phyloP scores from a whole-genome alignment of 2,329 filamentous ascomycete genomes.

The Claviceps citrina region DNA sequence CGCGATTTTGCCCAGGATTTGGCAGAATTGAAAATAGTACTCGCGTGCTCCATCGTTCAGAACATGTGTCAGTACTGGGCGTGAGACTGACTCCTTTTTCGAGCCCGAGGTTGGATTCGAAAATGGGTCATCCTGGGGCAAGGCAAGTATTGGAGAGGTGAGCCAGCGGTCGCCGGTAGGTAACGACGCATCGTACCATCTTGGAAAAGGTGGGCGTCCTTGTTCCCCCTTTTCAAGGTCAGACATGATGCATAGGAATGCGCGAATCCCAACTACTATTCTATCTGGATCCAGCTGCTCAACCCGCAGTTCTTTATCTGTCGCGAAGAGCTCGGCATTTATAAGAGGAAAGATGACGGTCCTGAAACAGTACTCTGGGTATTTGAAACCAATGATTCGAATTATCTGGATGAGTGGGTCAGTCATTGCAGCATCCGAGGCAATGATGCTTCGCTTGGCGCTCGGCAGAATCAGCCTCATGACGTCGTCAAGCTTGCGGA shows the following conservation, averaged over 20 bases:
- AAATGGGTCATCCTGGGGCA: conserved; percentile 15
- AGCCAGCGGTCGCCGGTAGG: conserved; percentile 28
- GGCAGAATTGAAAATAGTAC: conserved; percentile 82
- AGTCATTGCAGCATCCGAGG: conserved; percentile 67
- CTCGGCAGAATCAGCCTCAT: conserved; percentile 69
- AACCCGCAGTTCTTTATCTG: conserved; percentile 62
- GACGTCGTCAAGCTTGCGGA: conserved; percentile 78
- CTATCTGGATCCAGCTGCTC: conserved; percentile 91
- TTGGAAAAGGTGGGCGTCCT: conserved; percentile 69
- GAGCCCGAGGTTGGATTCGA: conserved; percentile 13
- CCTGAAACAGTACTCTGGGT: conserved; percentile 85
- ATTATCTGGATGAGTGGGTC: conserved; percentile 90
- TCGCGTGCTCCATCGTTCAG: conserved; percentile 67
- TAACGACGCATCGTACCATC: conserved; percentile 34
- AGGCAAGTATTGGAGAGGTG: conserved; percentile 34
- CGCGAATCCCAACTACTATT: conserved; percentile 91
- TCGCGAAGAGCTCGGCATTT: conserved; percentile 75
- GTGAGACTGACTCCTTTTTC: conserved; percentile 51
- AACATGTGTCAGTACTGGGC: conserved; percentile 42
- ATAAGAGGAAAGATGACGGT: conserved; percentile 89
- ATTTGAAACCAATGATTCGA: conserved; percentile 82
- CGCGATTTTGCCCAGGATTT: conserved; percentile 88
- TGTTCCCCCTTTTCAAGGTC: conserved; percentile 77
- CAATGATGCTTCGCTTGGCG: conserved; percentile 65
- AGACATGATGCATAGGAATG: conserved; percentile 83